Percentiles rank a stretch among this genome's conserved stretches.
phyloP scores from a whole-genome alignment of 306 rosid genomes.

The Prosopis cineraria region DNA sequence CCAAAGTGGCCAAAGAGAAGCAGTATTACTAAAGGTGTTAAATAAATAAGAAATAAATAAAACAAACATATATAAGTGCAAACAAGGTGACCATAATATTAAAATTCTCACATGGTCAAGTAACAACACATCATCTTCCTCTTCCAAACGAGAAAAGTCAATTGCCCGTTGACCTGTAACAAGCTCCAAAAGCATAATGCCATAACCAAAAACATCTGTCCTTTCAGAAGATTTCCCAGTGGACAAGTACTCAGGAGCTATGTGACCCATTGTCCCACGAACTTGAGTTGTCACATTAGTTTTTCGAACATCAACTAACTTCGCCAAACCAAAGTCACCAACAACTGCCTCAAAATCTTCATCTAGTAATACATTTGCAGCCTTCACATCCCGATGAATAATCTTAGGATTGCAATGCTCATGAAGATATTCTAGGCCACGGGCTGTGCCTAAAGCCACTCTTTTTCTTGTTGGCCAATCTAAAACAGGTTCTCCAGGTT shows the following conservation, averaged over 20 bases:
- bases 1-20: slow-evolving; percentile 19
- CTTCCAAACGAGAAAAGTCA: slow-evolving; percentile 96
- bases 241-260: slow-evolving; percentile 98
- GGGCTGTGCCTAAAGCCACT: slow-evolving; percentile 95
- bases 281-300: slow-evolving; percentile 97
- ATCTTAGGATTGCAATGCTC: slow-evolving; percentile 99
- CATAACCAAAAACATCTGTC: slow-evolving; percentile 98
- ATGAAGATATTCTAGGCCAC: slow-evolving; percentile 95
- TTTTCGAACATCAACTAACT: slow-evolving; percentile 93
- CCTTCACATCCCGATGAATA: slow-evolving; percentile 99
- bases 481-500: slow-evolving; percentile 78
- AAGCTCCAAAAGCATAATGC: slow-evolving; percentile 93
- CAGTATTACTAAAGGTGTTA: slow-evolving; percentile 22
- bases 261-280: slow-evolving; percentile 99
- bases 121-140: slow-evolving; percentile 91
- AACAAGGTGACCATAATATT: slow-evolving; percentile 25
- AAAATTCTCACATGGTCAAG: slow-evolving; percentile 85
- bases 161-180: slow-evolving; percentile 98
- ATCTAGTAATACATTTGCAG: slow-evolving; percentile 94
- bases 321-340: slow-evolving; percentile 98
- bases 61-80: not conserved
- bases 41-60: slow-evolving; percentile 23
- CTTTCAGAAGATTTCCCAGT: slow-evolving; percentile 98
- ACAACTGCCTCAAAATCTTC: slow-evolving; percentile 99
- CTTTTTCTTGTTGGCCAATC: slow-evolving; percentile 89